Conservation (phyloP, 257 asterid genomes). For the Prunella vulgaris region DNA sequence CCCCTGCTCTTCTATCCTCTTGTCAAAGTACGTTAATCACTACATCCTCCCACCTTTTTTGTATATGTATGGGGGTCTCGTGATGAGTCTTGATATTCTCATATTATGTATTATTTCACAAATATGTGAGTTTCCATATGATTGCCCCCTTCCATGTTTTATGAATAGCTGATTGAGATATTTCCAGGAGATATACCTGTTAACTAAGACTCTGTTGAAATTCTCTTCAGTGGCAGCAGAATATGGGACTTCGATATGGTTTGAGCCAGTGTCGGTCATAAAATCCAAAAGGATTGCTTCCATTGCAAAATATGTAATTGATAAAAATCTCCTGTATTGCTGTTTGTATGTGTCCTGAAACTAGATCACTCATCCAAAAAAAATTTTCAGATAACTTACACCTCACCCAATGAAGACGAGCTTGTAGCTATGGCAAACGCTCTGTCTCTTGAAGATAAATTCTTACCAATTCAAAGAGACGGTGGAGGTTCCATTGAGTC, state of each 20-base stretch:
- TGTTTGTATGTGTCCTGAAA: background rate
- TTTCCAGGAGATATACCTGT: background rate
- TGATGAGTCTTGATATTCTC: background rate
- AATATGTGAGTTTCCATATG: background rate
- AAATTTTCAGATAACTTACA: conserved; percentile 58
- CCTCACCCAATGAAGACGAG: conserved; percentile 94
- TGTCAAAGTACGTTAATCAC: conserved; percentile 49
- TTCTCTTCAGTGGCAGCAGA: conserved; percentile 70
- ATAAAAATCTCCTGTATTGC: conserved; percentile 7
- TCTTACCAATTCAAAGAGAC: conserved; percentile 40
- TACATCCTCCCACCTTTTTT: background rate
- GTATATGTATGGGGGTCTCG: background rate
- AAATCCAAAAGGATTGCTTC: conserved; percentile 80
- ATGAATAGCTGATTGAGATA: too few species aligned
- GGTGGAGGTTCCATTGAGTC: conserved; percentile 26
- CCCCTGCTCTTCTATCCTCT: conserved; percentile 59
- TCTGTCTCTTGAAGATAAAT: conserved; percentile 39
- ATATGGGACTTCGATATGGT: conserved; percentile 69
- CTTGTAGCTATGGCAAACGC: conserved; percentile 94
- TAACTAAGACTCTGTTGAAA: background rate
- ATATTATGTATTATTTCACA: background rate
- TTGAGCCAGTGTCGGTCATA: conserved; percentile 90
- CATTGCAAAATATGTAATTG: conserved; percentile 67
- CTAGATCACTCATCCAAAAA: conserved; percentile 7
- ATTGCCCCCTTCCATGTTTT: background rate